Base-by-base conservation (phyloP, 257 asterid species). In the Jaltomata sinuosa region DNA sequence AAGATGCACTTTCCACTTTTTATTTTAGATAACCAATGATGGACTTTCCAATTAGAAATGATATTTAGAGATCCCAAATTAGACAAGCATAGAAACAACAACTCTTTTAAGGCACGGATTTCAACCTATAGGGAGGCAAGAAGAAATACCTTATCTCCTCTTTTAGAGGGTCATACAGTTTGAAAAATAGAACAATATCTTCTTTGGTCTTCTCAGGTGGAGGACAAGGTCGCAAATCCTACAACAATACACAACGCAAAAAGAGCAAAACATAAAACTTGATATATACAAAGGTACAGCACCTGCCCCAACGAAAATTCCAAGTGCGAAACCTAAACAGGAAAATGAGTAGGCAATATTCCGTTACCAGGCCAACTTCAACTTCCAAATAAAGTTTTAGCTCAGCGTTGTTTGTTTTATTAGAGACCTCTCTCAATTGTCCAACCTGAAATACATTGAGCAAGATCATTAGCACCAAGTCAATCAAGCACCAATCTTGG, bases 341-440 rank as follows among this genome's bases (percentile, higher is more conserved):
- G 49, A 45, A 69, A 83, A 80, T 49, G 76, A 64, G 53, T 79
- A 36, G 55, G 77, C 68, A 83, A 59, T 53, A 53, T 54, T 85
- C 84, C 68, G 80, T 84, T 91, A 94, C 98, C 96, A 79, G 81
- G 89, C 90, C 93, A 85, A 86, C 79, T 38, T 91, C 92, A 71
- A 93, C 97, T 92, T 94, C 98, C 91, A 94, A 82, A 67, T 91
- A 92, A 86, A 94, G 86, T 61, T 93, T 94, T 57, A 94, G 91
- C 87, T 94, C 98, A 1, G 97, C 94, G 57, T 92, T 93, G 86
- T 90, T 89, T 84, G 92, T 87, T 84, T 92, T 92, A 86, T 91
- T 93, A 55, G 96, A 94, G 55, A 92, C 93, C 72, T 92, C 98
- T 89, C 94, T 91, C 86, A 94, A 88, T 84, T 92, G 96, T 40